Percentiles rank a stretch among this genome's conserved stretches.
Conservation (phyloP, 1,284 basidiomycete species). For the Bjerkandera adusta region DNA sequence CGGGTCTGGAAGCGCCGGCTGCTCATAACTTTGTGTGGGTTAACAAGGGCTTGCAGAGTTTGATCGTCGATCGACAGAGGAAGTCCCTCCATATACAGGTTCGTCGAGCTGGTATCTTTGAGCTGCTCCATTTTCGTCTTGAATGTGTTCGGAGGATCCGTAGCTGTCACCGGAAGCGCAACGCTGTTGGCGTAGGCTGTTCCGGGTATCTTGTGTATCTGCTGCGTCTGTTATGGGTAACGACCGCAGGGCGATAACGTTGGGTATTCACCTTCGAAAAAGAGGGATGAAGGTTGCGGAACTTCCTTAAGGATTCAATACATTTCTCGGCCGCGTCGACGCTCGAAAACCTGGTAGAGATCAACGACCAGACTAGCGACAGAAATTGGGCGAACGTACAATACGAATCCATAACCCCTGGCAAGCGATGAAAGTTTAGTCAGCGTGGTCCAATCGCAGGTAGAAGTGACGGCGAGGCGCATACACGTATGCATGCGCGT, state of each 20-base stretch:
- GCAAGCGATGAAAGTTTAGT: constrained; percentile 2
- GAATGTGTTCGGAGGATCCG: constrained; percentile 42
- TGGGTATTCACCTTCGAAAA: constrained; percentile 49
- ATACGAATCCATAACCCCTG: constrained; percentile 78
- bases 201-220: constrained; percentile 77
- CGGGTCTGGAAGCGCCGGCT: constrained; percentile 74
- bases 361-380: too few species aligned
- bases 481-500: background rate
- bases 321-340: constrained; percentile 67
- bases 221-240: constrained; percentile 36
- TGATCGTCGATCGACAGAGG: constrained; percentile 55
- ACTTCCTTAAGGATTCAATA: constrained; percentile 61
- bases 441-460: too few species aligned
- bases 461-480: background rate
- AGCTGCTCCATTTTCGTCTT: constrained; percentile 71
- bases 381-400: too few species aligned
- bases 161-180: constrained; percentile 14
- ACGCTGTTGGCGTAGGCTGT: constrained; percentile 45
- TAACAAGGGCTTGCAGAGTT: constrained; percentile 58
- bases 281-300: constrained; percentile 73
- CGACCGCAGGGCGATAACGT: constrained; percentile 1
- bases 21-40: constrained; percentile 65
- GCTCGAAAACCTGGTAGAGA: constrained; percentile 63
- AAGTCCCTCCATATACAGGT: constrained; percentile 74
- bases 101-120: constrained; percentile 59